Evolutionary conservation across 2,329 filamentous ascomycete genomes (phyloP).

Genomic region (Pseudogymnoascus sp.): DNA sequence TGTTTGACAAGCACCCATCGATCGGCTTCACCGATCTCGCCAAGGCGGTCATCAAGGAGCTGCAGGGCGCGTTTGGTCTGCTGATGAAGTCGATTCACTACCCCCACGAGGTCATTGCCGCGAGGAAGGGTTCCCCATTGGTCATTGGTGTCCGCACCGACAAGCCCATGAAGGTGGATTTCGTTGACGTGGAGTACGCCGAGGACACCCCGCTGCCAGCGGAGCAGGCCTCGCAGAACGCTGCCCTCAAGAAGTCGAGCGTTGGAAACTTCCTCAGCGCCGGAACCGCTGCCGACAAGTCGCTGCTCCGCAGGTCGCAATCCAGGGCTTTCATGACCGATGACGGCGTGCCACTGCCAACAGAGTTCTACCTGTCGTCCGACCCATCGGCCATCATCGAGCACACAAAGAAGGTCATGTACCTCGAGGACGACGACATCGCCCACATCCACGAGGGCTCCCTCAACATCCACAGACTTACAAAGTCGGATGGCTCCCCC

Average conservation of each 20-base stretch:
- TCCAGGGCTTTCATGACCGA: constrained; percentile 98
- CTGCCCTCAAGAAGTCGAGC: constrained; percentile 84
- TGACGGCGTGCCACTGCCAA: constrained; percentile 94
- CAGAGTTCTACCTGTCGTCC: constrained; percentile 98
- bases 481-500: constrained; percentile 92
- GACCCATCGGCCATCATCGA: constrained; percentile 97
- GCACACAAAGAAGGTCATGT: constrained; percentile 99
- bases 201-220: constrained; percentile 74
- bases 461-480: constrained; percentile 96
- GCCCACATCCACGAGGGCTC: constrained; percentile 98
- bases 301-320: constrained; percentile 93
- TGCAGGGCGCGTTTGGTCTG: constrained; percentile 94
- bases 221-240: constrained; percentile 92
- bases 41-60: constrained; percentile 97
- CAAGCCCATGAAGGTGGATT: constrained; percentile 99
- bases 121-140: constrained; percentile 94
- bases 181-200: constrained; percentile 96
- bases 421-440: constrained; percentile 99
- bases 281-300: constrained; percentile 86
- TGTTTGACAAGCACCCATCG: constrained; percentile 87
- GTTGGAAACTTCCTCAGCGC: constrained; percentile 59
- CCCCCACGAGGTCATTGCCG: constrained; percentile 94
- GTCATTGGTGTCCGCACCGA: constrained; percentile 95
- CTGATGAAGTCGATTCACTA: constrained; percentile 98
- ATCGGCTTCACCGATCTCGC: constrained; percentile 94